Evolutionary conservation across 192 early-diverging fungal species (phyloP).

Genomic region (Coemansia sp.): DNA sequence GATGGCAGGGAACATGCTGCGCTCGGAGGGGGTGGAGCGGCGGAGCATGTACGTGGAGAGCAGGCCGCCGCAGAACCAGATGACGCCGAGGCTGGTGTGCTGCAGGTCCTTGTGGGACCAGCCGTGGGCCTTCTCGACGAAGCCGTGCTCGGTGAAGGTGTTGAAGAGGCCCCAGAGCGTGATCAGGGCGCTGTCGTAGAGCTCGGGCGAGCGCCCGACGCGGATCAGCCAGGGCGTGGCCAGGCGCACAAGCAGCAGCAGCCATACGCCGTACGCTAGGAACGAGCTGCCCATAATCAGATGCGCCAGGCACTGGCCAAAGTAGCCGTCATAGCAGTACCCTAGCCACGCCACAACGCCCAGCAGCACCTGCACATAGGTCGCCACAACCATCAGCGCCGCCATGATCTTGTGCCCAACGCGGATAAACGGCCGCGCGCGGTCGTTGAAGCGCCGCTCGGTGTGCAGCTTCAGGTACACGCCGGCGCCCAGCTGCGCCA

Average conservation of each 20-base stretch:
- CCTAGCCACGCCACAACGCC: slow-evolving; percentile 65
- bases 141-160: slow-evolving; percentile 71
- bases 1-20: slow-evolving; percentile 63
- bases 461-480: slow-evolving; percentile 64
- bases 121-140: slow-evolving; percentile 45
- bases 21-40: slow-evolving; percentile 34
- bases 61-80: slow-evolving; percentile 67
- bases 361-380: slow-evolving; percentile 65
- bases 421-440: slow-evolving; percentile 53
- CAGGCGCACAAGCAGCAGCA: slow-evolving; percentile 58
- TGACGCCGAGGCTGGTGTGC: slow-evolving; percentile 67
- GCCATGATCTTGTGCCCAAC: slow-evolving; percentile 59
- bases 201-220: slow-evolving; percentile 64
- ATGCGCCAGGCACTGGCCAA: slow-evolving; percentile 69
- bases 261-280: slow-evolving; percentile 63
- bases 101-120: slow-evolving; percentile 71
- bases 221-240: slow-evolving; percentile 60
- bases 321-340: slow-evolving; percentile 63
- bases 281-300: slow-evolving; percentile 76
- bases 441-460: slow-evolving; percentile 57
- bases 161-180: slow-evolving; percentile 68
- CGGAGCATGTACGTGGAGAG: slow-evolving; percentile 58
- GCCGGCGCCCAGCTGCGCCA: slow-evolving; percentile 55
- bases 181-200: slow-evolving; percentile 67
- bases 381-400: slow-evolving; percentile 53